A percentile compares a stretch with the other conserved stretches of the same genome.
Conservation (phyloP, 2,329 filamentous ascomycete genomes). For the Fusarium keratoplasticum region DNA sequence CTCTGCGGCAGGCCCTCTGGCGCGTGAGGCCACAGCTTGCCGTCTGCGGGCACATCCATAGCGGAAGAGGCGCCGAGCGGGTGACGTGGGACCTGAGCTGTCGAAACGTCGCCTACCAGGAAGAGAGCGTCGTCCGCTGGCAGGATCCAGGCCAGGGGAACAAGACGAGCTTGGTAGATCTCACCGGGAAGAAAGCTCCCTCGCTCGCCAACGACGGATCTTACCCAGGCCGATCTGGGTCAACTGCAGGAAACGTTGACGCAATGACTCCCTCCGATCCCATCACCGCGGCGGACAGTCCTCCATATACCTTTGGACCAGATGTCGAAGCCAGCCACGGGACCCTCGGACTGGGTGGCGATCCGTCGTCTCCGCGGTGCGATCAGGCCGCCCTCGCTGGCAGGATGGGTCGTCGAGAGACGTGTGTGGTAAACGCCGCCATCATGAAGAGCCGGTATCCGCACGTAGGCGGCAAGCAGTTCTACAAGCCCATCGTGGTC, state of each 20-base stretch:
- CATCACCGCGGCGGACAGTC: neutral
- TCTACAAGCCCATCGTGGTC: constrained; percentile 86
- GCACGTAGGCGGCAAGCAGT: constrained; percentile 69
- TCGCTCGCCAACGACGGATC: constrained; percentile 62
- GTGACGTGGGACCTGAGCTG: constrained; percentile 68
- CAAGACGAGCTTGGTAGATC: constrained; percentile 73
- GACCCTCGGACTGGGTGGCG: constrained; percentile 52
- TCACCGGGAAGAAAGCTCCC: constrained; percentile 59
- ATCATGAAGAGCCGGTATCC: constrained; percentile 77
- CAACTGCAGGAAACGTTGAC: constrained; percentile 8
- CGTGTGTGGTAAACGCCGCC: constrained; percentile 83
- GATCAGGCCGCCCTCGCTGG: constrained; percentile 56
- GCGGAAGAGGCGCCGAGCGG: constrained; percentile 71
- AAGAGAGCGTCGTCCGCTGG: constrained; percentile 62
- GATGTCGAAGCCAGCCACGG: constrained; percentile 35
- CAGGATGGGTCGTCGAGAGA: constrained; percentile 68
- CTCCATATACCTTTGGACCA: constrained; percentile 24
- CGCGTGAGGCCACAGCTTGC: constrained; percentile 72
- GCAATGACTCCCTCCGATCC: neutral
- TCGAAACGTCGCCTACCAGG: constrained; percentile 56
- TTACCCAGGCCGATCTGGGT: constrained; percentile 28
- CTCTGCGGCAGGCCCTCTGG: constrained; percentile 67
- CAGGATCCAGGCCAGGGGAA: constrained; percentile 66
- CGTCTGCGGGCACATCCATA: constrained; percentile 80
- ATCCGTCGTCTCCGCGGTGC: constrained; percentile 55